phyloP scores from a whole-genome alignment of 768 basidiomycete species.

The Trametes sanguinea region DNA sequence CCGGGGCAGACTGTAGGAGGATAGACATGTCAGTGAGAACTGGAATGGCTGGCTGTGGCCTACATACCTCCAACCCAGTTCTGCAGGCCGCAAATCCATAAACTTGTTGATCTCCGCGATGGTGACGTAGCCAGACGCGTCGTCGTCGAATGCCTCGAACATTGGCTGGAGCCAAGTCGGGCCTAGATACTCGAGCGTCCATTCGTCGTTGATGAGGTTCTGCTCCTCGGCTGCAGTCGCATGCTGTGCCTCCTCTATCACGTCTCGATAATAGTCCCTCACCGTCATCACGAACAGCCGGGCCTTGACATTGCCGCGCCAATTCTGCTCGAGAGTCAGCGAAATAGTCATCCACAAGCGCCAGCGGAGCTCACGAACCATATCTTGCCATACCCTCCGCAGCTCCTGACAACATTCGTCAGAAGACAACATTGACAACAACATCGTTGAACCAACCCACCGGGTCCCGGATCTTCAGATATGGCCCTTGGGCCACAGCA shows the following conservation, averaged over 20 bases:
- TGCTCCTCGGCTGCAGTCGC: not conserved
- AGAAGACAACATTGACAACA: not conserved
- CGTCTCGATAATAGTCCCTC: conserved; percentile 38
- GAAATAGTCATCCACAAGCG: too few species aligned
- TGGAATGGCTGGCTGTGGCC: not conserved
- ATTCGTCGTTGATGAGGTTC: conserved; percentile 28
- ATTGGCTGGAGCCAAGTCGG: conserved; percentile 35
- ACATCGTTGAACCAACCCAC: not conserved
- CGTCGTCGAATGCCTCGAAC: conserved; percentile 42
- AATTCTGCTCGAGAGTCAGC: conserved; percentile 36
- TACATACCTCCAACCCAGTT: conserved; percentile 33
- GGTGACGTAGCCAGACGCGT: conserved; percentile 39
- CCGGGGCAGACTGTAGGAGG: conserved; percentile 25
- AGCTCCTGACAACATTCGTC: conserved; percentile 40
- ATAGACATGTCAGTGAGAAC: not conserved
- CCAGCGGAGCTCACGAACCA: conserved; percentile 35
- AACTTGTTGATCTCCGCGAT: conserved; percentile 38
- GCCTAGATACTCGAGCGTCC: conserved; percentile 37
- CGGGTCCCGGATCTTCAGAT: conserved; percentile 4
- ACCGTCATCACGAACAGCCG: conserved; percentile 48
- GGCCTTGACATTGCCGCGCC: conserved; percentile 55
- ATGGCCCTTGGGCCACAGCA: not conserved
- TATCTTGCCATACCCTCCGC: conserved; percentile 52
- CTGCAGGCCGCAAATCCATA: conserved; percentile 27
- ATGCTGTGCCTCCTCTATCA: conserved; percentile 12